Conservation (phyloP, 1,284 basidiomycete species). For the Sutorius eximius region DNA sequence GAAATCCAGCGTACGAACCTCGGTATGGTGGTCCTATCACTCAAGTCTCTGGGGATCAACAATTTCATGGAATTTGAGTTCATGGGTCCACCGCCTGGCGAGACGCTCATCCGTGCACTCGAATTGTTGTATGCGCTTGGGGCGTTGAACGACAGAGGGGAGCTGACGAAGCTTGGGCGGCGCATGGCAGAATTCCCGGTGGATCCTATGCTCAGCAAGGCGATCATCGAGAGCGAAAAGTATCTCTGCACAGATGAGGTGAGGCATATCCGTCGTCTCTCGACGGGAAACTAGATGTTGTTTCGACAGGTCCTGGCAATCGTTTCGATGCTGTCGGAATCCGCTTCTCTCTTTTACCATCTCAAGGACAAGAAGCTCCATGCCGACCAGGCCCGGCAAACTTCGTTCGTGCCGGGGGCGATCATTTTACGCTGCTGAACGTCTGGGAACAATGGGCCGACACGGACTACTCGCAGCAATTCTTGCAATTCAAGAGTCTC, state of each 20-base stretch:
- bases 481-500: slow-evolving; percentile 95
- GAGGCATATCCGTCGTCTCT: slow-evolving; percentile 17
- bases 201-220: slow-evolving; percentile 96
- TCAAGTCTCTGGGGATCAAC: slow-evolving; percentile 97
- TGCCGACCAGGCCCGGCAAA: slow-evolving; percentile 97
- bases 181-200: slow-evolving; percentile 99
- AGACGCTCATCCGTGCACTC: slow-evolving; percentile 95
- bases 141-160: slow-evolving; percentile 93
- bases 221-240: slow-evolving; percentile 92
- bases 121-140: slow-evolving; percentile 95
- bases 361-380: slow-evolving; percentile 97
- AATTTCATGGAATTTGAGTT: slow-evolving; percentile 99
- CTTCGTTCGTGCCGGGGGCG: slow-evolving; percentile 93
- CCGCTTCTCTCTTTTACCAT: slow-evolving; percentile 91
- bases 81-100: slow-evolving; percentile 97
- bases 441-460: slow-evolving; percentile 99
- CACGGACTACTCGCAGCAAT: slow-evolving; percentile 92
- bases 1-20: slow-evolving; percentile 98
- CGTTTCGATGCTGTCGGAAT: slow-evolving; percentile 97
- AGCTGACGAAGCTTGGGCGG: slow-evolving; percentile 93
- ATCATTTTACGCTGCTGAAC: slow-evolving; percentile 96
- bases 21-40: slow-evolving; percentile 91
- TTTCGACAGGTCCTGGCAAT: slow-evolving; percentile 81
- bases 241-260: slow-evolving; percentile 98
- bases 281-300: background rate